These are phyloP conservation scores for Penicillium turbatum DNA, from an alignment of 495 filamentous ascomycete species.

Conservation along the genomic window DNA sequence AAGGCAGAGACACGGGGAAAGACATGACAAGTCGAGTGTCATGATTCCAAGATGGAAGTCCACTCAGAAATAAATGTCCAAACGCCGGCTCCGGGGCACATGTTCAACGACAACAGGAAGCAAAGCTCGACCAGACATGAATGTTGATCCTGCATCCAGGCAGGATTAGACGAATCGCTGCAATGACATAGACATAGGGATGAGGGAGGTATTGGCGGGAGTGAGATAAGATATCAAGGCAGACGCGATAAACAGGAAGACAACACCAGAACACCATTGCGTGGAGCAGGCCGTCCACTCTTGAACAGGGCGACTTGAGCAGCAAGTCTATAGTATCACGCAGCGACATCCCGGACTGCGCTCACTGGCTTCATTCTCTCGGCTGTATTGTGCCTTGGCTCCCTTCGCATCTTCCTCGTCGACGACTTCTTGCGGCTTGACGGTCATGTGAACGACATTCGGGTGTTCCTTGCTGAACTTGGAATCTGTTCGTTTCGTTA, in stretches of 20 bases:
- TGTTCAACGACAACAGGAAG: conserved; percentile 11
- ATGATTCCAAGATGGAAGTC: conserved; percentile 4
- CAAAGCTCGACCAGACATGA: neutral
- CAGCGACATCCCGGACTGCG: conserved; percentile 69
- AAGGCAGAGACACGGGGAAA: neutral
- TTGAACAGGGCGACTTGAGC: neutral
- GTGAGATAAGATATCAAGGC: neutral
- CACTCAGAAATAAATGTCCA: conserved; percentile 17
- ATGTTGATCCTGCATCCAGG: conserved; percentile 19
- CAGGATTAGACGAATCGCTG: conserved; percentile 13
- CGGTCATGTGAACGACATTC: conserved; percentile 91
- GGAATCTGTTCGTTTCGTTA: conserved; percentile 55
- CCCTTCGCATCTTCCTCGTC: conserved; percentile 86
- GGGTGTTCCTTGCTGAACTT: conserved; percentile 65
- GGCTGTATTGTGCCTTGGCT: conserved; percentile 56
- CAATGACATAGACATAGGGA: neutral
- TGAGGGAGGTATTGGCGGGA: neutral
- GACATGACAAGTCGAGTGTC: neutral
- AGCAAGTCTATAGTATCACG: conserved; percentile 64
- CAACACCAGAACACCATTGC: too few species aligned
- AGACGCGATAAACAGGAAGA: neutral
- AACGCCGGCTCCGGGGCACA: conserved; percentile 24
- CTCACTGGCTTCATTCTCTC: conserved; percentile 59
- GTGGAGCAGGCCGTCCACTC: neutral
- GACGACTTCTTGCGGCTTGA: conserved; percentile 81